These are phyloP conservation scores for Phallus indusiatus DNA, from an alignment of 768 basidiomycete genomes.

Conservation along the genomic window DNA sequence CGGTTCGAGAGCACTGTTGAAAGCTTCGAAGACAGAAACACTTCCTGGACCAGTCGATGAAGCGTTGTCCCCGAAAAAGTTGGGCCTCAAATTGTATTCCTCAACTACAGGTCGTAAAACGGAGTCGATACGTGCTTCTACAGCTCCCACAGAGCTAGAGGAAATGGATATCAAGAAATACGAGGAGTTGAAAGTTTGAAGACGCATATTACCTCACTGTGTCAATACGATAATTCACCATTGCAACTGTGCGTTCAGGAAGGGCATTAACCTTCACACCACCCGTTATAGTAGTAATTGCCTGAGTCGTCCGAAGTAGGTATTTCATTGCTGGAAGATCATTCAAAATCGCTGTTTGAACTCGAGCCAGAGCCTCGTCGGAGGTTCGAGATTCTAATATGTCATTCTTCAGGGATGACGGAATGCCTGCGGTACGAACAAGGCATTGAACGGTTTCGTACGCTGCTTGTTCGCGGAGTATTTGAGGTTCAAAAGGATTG, in stretches of 20 bases:
- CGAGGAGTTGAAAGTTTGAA: not conserved
- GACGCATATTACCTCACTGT: conserved; percentile 37
- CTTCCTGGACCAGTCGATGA: conserved; percentile 33
- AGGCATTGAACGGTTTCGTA: conserved; percentile 58
- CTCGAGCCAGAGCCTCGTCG: conserved; percentile 39
- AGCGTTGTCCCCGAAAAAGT: conserved; percentile 39
- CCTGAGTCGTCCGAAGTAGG: conserved; percentile 64
- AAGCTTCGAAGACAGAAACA: conserved; percentile 42
- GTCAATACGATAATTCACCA: conserved; percentile 67
- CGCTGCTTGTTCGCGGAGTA: conserved; percentile 25
- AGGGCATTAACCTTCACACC: conserved; percentile 73
- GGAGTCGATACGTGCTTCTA: conserved; percentile 34
- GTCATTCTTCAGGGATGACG: conserved; percentile 34
- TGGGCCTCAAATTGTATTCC: conserved; percentile 48
- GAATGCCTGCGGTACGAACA: conserved; percentile 47
- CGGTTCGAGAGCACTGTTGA: conserved; percentile 45
- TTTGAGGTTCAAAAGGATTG: conserved; percentile 36
- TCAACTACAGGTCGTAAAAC: conserved; percentile 35
- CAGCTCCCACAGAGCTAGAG: conserved; percentile 31
- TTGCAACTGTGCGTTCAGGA: conserved; percentile 59
- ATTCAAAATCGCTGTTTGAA: conserved; percentile 35
- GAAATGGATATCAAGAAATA: not conserved
- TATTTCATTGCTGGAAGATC: conserved; percentile 32
- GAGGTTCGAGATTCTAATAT: conserved; percentile 40
- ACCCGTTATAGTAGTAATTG: conserved; percentile 49